Percentiles rank a stretch among this genome's conserved stretches.
Conservation (phyloP, 345 rosid species). For the Syzygium aromaticum region DNA sequence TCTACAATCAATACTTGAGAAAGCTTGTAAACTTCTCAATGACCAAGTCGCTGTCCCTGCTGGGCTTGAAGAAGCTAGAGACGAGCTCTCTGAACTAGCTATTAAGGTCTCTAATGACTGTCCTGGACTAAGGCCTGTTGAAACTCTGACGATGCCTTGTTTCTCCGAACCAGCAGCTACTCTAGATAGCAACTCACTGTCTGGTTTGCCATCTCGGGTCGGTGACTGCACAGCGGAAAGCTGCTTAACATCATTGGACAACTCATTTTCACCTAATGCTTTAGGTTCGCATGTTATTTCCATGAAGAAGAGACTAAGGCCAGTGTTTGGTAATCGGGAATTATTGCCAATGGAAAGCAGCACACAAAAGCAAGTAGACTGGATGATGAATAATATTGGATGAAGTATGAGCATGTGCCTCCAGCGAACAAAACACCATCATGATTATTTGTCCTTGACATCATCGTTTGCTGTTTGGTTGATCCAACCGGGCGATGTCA, state of each 20-base stretch:
- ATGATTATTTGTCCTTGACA: neutral
- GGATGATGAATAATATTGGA: slow-evolving; percentile 61
- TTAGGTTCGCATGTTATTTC: slow-evolving; percentile 26
- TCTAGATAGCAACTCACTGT: slow-evolving; percentile 34
- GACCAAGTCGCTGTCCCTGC: slow-evolving; percentile 62
- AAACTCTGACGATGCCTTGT: slow-evolving; percentile 36
- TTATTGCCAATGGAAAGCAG: slow-evolving; percentile 33
- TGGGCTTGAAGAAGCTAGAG: slow-evolving; percentile 76
- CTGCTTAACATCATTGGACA: slow-evolving; percentile 57
- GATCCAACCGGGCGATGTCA: neutral
- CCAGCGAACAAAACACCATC: slow-evolving; percentile 11
- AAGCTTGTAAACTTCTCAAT: slow-evolving; percentile 76
- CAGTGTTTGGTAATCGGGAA: slow-evolving; percentile 40
- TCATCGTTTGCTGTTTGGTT: neutral
- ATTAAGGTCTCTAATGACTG: slow-evolving; percentile 55
- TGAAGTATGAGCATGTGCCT: slow-evolving; percentile 19
- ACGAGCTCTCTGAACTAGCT: slow-evolving; percentile 82
- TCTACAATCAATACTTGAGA: slow-evolving; percentile 79
- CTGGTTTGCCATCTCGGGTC: slow-evolving; percentile 23
- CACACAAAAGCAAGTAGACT: slow-evolving; percentile 55
- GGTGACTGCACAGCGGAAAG: slow-evolving; percentile 73
- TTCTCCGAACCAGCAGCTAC: slow-evolving; percentile 60
- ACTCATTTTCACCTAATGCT: slow-evolving; percentile 44
- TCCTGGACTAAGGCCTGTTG: slow-evolving; percentile 32
- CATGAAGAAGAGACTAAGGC: slow-evolving; percentile 49